phyloP scores from a whole-genome alignment of 768 basidiomycete species.

The Suillus occidentalis region DNA sequence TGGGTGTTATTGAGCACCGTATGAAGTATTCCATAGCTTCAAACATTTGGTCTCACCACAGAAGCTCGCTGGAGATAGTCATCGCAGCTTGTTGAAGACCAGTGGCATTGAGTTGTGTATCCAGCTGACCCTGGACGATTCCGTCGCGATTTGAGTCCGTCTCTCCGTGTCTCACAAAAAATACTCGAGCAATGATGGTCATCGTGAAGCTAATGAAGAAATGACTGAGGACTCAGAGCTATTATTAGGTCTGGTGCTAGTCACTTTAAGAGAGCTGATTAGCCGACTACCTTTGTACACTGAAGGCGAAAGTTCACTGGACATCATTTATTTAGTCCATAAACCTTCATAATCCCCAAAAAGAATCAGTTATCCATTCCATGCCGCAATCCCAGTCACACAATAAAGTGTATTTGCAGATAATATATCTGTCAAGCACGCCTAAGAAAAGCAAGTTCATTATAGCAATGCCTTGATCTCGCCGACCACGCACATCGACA shows the following conservation, averaged over 20 bases:
- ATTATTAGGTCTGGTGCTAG: background rate
- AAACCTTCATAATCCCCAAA: background rate
- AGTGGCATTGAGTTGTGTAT: slow-evolving; percentile 62
- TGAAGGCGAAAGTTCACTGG: background rate
- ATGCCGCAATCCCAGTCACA: background rate
- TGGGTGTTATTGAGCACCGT: background rate
- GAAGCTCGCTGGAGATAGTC: slow-evolving; percentile 64
- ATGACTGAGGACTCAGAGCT: background rate
- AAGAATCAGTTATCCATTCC: background rate
- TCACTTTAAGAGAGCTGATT: background rate
- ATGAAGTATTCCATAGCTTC: background rate
- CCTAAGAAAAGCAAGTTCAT: slow-evolving; percentile 3
- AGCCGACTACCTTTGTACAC: background rate
- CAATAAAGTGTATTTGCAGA: background rate
- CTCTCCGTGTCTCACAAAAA: slow-evolving; percentile 78
- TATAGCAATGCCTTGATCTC: slow-evolving; percentile 50
- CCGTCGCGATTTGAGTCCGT: slow-evolving; percentile 63
- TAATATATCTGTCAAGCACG: background rate
- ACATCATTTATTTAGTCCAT: background rate
- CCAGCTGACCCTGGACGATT: slow-evolving; percentile 76
- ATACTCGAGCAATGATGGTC: slow-evolving; percentile 44
- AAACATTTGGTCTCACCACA: slow-evolving; percentile 44
- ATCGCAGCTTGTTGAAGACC: slow-evolving; percentile 60
- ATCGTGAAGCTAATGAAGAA: background rate
- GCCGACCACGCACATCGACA: slow-evolving; percentile 73